A percentile compares a stretch with the other conserved stretches of the same genome.
phyloP scores from a whole-genome alignment of 1,284 basidiomycete species.

The Apiotrichum brassicae region DNA sequence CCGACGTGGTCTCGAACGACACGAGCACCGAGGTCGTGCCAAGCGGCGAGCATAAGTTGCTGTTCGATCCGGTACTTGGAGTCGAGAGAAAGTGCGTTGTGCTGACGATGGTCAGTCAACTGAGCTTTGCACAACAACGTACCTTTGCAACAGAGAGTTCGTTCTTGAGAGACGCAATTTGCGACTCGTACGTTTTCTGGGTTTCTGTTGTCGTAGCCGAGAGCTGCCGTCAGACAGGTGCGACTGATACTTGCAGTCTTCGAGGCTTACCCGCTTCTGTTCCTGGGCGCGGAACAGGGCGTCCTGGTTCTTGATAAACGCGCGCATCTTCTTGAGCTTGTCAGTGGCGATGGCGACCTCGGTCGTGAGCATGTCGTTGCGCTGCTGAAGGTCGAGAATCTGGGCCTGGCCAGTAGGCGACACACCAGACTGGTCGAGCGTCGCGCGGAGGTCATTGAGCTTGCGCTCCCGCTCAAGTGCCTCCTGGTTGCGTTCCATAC shows the following conservation, averaged over 20 bases:
- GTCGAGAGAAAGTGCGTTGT: constrained; percentile 6
- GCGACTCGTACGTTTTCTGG: constrained; percentile 60
- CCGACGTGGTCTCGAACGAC: constrained; percentile 52
- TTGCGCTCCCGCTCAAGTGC: constrained; percentile 58
- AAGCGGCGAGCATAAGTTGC: constrained; percentile 66
- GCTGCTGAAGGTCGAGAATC: constrained; percentile 68
- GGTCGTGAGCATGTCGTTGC: constrained; percentile 64
- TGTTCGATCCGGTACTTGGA: constrained; percentile 65
- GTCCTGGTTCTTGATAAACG: constrained; percentile 91
- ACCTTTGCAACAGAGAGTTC: constrained; percentile 62
- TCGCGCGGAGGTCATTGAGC: constrained; percentile 63
- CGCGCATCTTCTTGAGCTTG: constrained; percentile 73
- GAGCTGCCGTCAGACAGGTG: constrained; percentile 16
- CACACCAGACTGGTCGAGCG: constrained; percentile 64
- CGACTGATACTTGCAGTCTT: constrained; percentile 1
- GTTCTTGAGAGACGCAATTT: constrained; percentile 64
- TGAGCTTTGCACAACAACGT: constrained; percentile 4
- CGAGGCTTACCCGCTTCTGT: constrained; percentile 16
- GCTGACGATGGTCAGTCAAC: constrained; percentile 1
- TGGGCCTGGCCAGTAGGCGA: constrained; percentile 73
- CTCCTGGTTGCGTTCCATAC: constrained; percentile 74
- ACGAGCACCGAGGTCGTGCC: constrained; percentile 64
- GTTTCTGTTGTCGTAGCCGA: constrained; percentile 64
- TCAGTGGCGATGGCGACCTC: constrained; percentile 66
- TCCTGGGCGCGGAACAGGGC: constrained; percentile 53